phyloP scores from a whole-genome alignment of 192 early-diverging fungal species.

The Entrophospora sp. region DNA sequence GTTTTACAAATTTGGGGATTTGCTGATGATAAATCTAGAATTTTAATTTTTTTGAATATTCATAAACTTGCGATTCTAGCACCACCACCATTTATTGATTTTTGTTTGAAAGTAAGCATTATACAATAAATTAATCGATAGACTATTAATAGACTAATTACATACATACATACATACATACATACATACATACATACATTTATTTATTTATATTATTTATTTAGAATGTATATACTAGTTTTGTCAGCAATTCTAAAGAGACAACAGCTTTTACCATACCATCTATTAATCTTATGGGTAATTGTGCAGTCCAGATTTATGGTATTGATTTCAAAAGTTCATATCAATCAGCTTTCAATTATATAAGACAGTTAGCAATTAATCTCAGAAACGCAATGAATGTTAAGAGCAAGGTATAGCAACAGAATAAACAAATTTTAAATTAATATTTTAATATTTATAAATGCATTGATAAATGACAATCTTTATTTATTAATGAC shows the following conservation, averaged over 20 bases:
- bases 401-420: slow-evolving; percentile 58
- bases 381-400: slow-evolving; percentile 83
- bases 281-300: slow-evolving; percentile 83
- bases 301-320: slow-evolving; percentile 84
- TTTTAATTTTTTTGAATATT: slow-evolving; percentile 78
- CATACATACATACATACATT: background rate
- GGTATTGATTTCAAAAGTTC: slow-evolving; percentile 67
- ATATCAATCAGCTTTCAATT: slow-evolving; percentile 91
- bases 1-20: slow-evolving; percentile 40
- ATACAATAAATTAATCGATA: background rate
- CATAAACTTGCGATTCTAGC: slow-evolving; percentile 55
- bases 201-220: slow-evolving; percentile 5
- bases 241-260: slow-evolving; percentile 65
- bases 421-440: too few relatives aligned
- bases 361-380: slow-evolving; percentile 89
- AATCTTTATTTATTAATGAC: too few relatives aligned
- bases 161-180: background rate
- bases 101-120: slow-evolving; percentile 28
- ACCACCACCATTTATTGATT: slow-evolving; percentile 12
- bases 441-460: too few relatives aligned
- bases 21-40: slow-evolving; percentile 47
- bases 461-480: background rate
- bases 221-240: slow-evolving; percentile 78
- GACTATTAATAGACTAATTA: too few relatives aligned
- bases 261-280: slow-evolving; percentile 76